Evolutionary conservation across 257 asterid genomes (phyloP), one percentile per base, ranked within the genome.

Genomic region (Verbena officinalis): DNA sequence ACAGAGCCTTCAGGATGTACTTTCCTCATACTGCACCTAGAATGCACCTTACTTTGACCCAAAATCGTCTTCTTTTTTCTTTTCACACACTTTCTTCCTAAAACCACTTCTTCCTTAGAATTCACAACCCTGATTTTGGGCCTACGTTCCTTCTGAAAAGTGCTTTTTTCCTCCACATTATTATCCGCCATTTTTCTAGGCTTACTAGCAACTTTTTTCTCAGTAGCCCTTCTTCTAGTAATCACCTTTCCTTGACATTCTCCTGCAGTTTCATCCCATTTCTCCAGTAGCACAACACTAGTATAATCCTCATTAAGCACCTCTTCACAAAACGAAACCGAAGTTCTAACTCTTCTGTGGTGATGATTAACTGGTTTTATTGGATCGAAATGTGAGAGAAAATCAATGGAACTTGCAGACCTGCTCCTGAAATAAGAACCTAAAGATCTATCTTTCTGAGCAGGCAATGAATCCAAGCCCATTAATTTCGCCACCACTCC

Each of bases 401-500:
- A 81, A 64, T 86, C 90, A 40, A 81, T 70, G 27, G 86, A 86
- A 23, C 71, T 81, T 21, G 54, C 86, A 8, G 90, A 83, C 69
- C 70, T 81, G 75, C 88, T 85, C 42, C 87, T 67, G 69, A 83
- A 71, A 33, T 46, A 79, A 45, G 83, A 73, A 12, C 80, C 84
- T 69, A 86, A n/a, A 0, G 68, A 70, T n/a, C 49, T 56, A 5
- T 71, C 69, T 40, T 33, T 69, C 0, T 46, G 62, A 5, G 33
- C 14, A 5, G 94, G 90, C 21, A 86, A 60, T 1, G 90, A 76
- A 2, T 86, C 94, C 61, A 86, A 46, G 10, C 94, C 90, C 94
- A 86, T 86, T 50, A 86, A 54, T 31, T 76, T 79, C 9, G 94
- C 94, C 45, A 86, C 94, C 4, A 86, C 65, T 46, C 94, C 87